Evolutionary conservation across 345 rosid species (phyloP), one percentile per base, ranked within the genome.

Genomic region (Alliaria petiolata): DNA sequence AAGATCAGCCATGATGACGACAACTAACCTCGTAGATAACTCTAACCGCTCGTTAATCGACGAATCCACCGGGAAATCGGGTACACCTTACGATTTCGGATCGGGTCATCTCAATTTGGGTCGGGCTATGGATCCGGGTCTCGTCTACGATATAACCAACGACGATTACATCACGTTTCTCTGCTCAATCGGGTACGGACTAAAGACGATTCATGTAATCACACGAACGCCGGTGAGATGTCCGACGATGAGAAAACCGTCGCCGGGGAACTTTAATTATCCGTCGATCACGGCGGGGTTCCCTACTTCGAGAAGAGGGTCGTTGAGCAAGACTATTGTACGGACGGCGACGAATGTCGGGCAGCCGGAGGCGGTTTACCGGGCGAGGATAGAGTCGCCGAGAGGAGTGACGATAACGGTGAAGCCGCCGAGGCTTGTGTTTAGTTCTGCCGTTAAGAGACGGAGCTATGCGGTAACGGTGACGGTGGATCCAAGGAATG

Each of bases 1-100:
- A 26, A 55, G 90, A 53, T 90, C 98, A 0, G 93, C 97, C 0
- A 81, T 93, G 96, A 86, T 93, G 97, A 88, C 96, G 2, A 93
- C 89, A 0, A 89, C 93, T 0, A 85, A 70, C 20, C n/a, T 80
- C n/a, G 26, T 79, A 1, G 88, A 87, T 47, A 93, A 93, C 64
- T 16, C 64, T 31, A 72, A 72, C 31, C 71, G 65, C 0, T 31
- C 71, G 38, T 34, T 72, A 14, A 35, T 44, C 14, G 92, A 93
- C 45, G 98, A 88, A 72, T 82, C 95, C 25, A 93, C 86, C 3
- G 89, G 93, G 8, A 90, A 93, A 35, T 38, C 73, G 0, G 76
- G 85, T 0, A 82, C 86, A 0, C 85, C 93, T 0, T 93, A 86
- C 6, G 95, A 87, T 80, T 74, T 67, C 30, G 96, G 96, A 9